These are phyloP conservation scores for Sporopachydermia cereana DNA, from an alignment of 1,139 yeast genomes.

Conservation along the genomic window DNA sequence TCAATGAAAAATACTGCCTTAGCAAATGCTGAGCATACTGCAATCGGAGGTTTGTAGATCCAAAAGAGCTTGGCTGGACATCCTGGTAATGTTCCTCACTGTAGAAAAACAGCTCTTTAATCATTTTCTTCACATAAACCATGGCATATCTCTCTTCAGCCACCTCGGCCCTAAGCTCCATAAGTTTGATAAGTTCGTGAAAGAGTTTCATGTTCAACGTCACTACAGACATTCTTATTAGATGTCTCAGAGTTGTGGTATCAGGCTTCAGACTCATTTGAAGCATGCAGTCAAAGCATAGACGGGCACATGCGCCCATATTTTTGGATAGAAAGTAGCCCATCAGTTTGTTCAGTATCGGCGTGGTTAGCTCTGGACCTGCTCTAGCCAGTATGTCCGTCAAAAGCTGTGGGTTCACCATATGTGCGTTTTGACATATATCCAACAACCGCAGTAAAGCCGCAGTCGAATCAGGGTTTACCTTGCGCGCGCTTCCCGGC, in stretches of 20 bases:
- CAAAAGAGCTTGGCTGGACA: background rate
- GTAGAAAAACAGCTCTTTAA: constrained; percentile 2
- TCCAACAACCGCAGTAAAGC: no score
- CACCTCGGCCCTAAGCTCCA: background rate
- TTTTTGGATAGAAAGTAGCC: background rate
- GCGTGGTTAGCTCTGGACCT: background rate
- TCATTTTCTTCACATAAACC: background rate
- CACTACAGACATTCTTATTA: background rate
- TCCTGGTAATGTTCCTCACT: background rate
- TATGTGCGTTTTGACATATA: no score
- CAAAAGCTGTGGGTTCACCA: background rate
- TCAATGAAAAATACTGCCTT: background rate
- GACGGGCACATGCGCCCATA: background rate
- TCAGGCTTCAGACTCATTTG: background rate
- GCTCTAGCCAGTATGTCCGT: background rate
- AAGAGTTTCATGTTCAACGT: background rate
- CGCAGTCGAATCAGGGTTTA: no score
- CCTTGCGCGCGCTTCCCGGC: no score
- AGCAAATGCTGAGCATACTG: background rate
- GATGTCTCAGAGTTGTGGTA: background rate
- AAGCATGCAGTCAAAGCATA: constrained; percentile 1
- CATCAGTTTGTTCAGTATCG: background rate
- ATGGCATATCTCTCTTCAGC: background rate
- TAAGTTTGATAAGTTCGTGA: background rate
- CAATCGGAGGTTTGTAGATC: background rate